Evolutionary conservation across 2,329 filamentous ascomycete species (phyloP).

Genomic region (Juglanconis sp.): DNA sequence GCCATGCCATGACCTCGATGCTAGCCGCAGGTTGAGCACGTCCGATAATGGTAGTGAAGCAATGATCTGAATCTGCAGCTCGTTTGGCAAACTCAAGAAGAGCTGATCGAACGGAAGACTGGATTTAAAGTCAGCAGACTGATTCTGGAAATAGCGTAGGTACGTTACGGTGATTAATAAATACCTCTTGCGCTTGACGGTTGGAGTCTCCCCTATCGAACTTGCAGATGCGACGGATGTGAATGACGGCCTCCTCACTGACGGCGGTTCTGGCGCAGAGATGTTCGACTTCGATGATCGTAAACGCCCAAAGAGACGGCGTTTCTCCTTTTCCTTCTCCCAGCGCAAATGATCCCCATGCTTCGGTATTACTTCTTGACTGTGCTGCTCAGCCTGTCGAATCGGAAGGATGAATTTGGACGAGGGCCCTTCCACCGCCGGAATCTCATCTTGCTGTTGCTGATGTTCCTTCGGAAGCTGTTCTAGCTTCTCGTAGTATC

Average conservation of each 20-base stretch:
- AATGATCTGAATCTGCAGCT: slow-evolving; percentile 62
- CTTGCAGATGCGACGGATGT: slow-evolving; percentile 10
- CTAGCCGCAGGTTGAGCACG: slow-evolving; percentile 55
- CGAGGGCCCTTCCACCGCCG: slow-evolving; percentile 25
- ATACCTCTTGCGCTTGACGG: slow-evolving; percentile 31
- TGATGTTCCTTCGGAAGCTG: slow-evolving; percentile 49
- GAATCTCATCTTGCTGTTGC: slow-evolving; percentile 29
- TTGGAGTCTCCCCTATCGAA: slow-evolving; percentile 17
- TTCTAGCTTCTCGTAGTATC: slow-evolving; percentile 60
- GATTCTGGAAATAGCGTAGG: neutral
- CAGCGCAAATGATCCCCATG: slow-evolving; percentile 23
- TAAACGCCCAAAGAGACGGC: slow-evolving; percentile 16
- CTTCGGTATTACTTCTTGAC: slow-evolving; percentile 20
- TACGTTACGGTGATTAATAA: slow-evolving; percentile 16
- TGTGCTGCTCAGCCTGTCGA: slow-evolving; percentile 22
- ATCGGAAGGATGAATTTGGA: slow-evolving; percentile 29
- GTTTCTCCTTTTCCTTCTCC: slow-evolving; percentile 20
- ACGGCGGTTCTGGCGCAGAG: slow-evolving; percentile 6
- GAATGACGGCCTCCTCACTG: slow-evolving; percentile 13
- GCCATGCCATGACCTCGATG: slow-evolving; percentile 57
- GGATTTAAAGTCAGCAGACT: slow-evolving; percentile 2
- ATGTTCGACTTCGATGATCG: slow-evolving; percentile 10
- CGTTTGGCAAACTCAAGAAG: slow-evolving; percentile 57
- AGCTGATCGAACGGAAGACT: slow-evolving; percentile 51
- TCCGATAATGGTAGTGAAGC: slow-evolving; percentile 58